phyloP scores from a whole-genome alignment of 2,329 filamentous ascomycete genomes.

The Monascus ruber region DNA sequence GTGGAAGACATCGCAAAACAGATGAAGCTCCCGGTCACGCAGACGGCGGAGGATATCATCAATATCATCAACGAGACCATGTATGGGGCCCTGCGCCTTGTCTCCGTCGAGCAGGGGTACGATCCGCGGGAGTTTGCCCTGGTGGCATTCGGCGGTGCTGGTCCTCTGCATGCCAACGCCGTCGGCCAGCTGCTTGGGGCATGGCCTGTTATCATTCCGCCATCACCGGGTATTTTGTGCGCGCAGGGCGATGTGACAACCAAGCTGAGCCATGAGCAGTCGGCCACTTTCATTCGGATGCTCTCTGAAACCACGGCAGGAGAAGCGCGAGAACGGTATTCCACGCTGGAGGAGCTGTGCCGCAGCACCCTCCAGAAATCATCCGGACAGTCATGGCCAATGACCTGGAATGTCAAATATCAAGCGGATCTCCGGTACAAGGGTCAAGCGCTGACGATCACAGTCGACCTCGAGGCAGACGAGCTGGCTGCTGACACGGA shows the following conservation, averaged over 20 bases:
- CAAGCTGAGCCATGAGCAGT: slow-evolving; percentile 38
- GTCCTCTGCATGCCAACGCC: slow-evolving; percentile 41
- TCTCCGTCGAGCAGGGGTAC: slow-evolving; percentile 42
- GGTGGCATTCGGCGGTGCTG: slow-evolving; percentile 41
- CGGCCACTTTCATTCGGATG: slow-evolving; percentile 34
- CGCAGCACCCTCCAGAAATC: slow-evolving; percentile 28
- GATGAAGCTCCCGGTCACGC: slow-evolving; percentile 32
- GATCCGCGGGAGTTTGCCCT: slow-evolving; percentile 41
- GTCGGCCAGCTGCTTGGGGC: slow-evolving; percentile 39
- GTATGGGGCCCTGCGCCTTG: slow-evolving; percentile 39
- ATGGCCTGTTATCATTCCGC: slow-evolving; percentile 44
- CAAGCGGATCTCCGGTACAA: slow-evolving; percentile 39
- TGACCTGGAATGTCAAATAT: slow-evolving; percentile 24
- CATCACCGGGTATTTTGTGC: slow-evolving; percentile 39
- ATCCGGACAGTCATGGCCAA: slow-evolving; percentile 16
- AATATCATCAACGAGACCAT: slow-evolving; percentile 42
- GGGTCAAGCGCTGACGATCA: slow-evolving; percentile 33
- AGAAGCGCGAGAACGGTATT: slow-evolving; percentile 24
- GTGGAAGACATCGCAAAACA: slow-evolving; percentile 35
- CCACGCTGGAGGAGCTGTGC: slow-evolving; percentile 26
- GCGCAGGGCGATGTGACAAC: slow-evolving; percentile 41
- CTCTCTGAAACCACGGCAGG: slow-evolving; percentile 24
- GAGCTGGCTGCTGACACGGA: slow-evolving; percentile 22
- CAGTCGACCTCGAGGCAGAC: slow-evolving; percentile 21
- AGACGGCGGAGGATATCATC: slow-evolving; percentile 40